phyloP scores from a whole-genome alignment of 495 filamentous ascomycete genomes.

The Schizothecium vesticola region DNA sequence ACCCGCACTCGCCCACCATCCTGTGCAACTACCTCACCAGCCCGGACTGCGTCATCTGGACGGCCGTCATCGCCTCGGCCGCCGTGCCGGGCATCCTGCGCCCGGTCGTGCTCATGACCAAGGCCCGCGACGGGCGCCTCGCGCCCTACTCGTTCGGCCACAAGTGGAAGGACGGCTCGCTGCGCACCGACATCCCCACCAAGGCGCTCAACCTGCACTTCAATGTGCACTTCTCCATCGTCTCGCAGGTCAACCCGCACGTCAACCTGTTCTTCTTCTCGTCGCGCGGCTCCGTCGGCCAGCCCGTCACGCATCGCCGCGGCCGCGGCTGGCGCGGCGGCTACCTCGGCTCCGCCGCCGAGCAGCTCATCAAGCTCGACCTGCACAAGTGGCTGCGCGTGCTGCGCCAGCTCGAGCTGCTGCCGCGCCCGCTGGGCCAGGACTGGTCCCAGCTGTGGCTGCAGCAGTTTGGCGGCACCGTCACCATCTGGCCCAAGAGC shows the following conservation, averaged over 20 bases:
- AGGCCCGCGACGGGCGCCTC: slow-evolving; percentile 67
- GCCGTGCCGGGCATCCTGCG: slow-evolving; percentile 95
- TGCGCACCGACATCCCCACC: slow-evolving; percentile 93
- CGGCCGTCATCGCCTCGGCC: slow-evolving; percentile 88
- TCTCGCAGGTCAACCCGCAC: slow-evolving; percentile 95
- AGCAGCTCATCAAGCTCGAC: slow-evolving; percentile 93
- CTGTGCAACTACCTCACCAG: slow-evolving; percentile 89
- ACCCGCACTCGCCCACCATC: slow-evolving; percentile 89
- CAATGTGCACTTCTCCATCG: slow-evolving; percentile 96
- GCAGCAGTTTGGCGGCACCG: slow-evolving; percentile 87
- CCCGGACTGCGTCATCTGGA: slow-evolving; percentile 98
- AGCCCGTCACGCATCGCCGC: slow-evolving; percentile 87
- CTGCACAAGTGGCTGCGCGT: slow-evolving; percentile 96
- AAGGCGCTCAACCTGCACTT: slow-evolving; percentile 91
- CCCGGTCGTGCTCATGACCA: slow-evolving; percentile 96
- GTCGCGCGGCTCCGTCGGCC: slow-evolving; percentile 81
- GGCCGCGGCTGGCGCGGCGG: slow-evolving; percentile 95
- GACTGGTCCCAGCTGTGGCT: slow-evolving; percentile 97
- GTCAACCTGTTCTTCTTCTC: slow-evolving; percentile 99
- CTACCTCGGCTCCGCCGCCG: slow-evolving; percentile 82
- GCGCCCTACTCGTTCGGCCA: slow-evolving; percentile 85
- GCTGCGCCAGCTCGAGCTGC: slow-evolving; percentile 81
- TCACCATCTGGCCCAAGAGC: slow-evolving; percentile 90
- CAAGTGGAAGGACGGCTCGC: slow-evolving; percentile 95
- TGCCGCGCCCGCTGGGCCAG: slow-evolving; percentile 86